Conservation (phyloP, 1,284 basidiomycete species). For the Afroboletus lepidellus region DNA sequence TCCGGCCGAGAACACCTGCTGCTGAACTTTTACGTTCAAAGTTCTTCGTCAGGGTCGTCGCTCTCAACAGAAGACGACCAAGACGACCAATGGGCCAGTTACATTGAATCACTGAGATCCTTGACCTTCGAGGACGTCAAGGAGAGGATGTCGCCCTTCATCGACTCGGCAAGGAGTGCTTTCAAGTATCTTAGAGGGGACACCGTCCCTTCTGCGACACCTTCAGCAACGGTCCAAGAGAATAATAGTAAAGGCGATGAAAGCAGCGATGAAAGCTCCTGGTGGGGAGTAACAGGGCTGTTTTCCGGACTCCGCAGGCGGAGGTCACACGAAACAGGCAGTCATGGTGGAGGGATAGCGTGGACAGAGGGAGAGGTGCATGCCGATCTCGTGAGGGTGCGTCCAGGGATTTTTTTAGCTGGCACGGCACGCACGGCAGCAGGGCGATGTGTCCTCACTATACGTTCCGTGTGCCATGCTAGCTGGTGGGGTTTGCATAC, state of each 20-base stretch:
- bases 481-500: conserved; percentile 6
- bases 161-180: conserved; percentile 49
- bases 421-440: not conserved
- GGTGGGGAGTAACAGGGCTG: conserved; percentile 60
- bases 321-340: conserved; percentile 33
- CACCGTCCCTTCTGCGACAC: conserved; percentile 38
- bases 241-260: conserved; percentile 34
- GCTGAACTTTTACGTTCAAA: conserved; percentile 75
- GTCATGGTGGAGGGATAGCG: conserved; percentile 37
- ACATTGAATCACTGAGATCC: conserved; percentile 40
- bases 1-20: conserved; percentile 76
- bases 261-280: conserved; percentile 40
- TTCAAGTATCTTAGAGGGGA: conserved; percentile 73
- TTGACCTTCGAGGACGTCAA: conserved; percentile 56
- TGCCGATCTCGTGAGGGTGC: conserved; percentile 70
- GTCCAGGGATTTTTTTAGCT: conserved; percentile 26
- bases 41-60: conserved; percentile 39
- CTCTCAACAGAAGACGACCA: conserved; percentile 35
- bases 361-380: conserved; percentile 78
- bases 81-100: conserved; percentile 10
- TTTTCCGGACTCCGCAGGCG: conserved; percentile 64
- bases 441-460: too few relatives aligned
- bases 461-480: not conserved
- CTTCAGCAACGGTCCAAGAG: conserved; percentile 23
- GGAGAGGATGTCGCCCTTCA: conserved; percentile 31